These are phyloP conservation scores for Terfezia boudieri DNA, from an alignment of 495 filamentous ascomycete genomes.

Conservation along the genomic window DNA sequence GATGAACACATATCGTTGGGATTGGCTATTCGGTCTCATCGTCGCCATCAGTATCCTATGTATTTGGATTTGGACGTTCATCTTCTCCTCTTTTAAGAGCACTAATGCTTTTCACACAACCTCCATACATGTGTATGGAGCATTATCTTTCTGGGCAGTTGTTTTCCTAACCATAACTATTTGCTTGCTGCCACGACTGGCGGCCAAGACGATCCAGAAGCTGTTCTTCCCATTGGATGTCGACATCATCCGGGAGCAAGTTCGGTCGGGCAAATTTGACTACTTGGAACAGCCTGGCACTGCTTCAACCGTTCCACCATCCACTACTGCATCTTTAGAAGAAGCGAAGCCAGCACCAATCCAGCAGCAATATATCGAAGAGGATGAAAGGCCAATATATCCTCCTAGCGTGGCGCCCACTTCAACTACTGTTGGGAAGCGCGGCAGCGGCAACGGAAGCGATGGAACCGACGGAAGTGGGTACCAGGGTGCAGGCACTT, in stretches of 20 bases:
- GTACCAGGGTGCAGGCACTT: slow-evolving; percentile 22
- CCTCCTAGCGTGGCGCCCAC: slow-evolving; percentile 62
- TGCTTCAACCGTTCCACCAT: slow-evolving; percentile 5
- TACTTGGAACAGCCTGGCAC: slow-evolving; percentile 30
- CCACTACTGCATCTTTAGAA: slow-evolving; percentile 37
- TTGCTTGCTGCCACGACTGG: slow-evolving; percentile 66
- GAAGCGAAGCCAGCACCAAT: slow-evolving; percentile 36
- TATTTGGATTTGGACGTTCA: slow-evolving; percentile 90
- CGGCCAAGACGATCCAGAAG: slow-evolving; percentile 71
- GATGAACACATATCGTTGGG: slow-evolving; percentile 92
- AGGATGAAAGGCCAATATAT: slow-evolving; percentile 80
- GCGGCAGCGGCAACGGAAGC: slow-evolving; percentile 64
- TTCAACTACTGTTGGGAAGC: slow-evolving; percentile 55
- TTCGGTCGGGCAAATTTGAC: slow-evolving; percentile 56
- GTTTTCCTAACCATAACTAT: slow-evolving; percentile 51
- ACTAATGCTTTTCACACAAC: slow-evolving; percentile 54
- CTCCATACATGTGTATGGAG: slow-evolving; percentile 54
- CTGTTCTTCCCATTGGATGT: slow-evolving; percentile 79
- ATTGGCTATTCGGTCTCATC: slow-evolving; percentile 77
- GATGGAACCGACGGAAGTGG: slow-evolving; percentile 82
- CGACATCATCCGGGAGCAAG: slow-evolving; percentile 88
- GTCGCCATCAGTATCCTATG: slow-evolving; percentile 60
- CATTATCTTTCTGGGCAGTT: slow-evolving; percentile 68
- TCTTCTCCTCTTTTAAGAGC: slow-evolving; percentile 51
- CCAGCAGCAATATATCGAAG: slow-evolving; percentile 33